A percentile compares a stretch with the other conserved stretches of the same genome.
Conservation (phyloP, 176 grass and related monocot genomes). For the maize (Zea mays) region DNA sequence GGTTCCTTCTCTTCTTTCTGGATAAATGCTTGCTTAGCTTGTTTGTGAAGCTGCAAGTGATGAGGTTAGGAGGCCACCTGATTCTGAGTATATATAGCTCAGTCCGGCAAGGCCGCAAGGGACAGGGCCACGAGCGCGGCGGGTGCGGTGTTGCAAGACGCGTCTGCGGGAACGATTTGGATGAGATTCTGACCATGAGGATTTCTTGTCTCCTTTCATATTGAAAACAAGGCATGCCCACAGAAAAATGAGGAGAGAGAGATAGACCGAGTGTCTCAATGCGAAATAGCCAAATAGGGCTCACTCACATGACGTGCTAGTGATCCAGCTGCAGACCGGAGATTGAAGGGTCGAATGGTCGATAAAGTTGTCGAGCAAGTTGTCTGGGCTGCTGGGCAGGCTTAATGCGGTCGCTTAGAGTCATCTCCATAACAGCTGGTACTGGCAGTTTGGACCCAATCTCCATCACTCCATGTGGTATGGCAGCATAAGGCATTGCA, state of each 20-base stretch:
- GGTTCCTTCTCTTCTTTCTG: neutral
- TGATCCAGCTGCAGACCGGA: neutral
- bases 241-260: neutral
- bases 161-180: neutral
- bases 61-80: conserved; percentile 2
- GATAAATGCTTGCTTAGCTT: neutral
- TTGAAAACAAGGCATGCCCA: neutral
- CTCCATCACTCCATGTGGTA: neutral
- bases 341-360: neutral
- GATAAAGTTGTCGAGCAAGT: conserved; percentile 16
- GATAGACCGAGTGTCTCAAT: neutral
- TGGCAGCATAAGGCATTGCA: too few species aligned
- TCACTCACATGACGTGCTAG: conserved; percentile 19
- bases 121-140: conserved; percentile 6
- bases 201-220: neutral
- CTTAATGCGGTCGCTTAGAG: neutral
- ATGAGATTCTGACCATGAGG: conserved; percentile 30
- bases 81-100: conserved; percentile 19
- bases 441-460: conserved; percentile 12
- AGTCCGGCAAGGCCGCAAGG: neutral
- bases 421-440: neutral
- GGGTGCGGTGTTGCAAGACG: neutral
- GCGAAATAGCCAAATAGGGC: conserved; percentile 1
- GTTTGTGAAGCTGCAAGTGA: conserved; percentile 1
- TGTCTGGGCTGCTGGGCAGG: neutral